Conservation (phyloP, 371 early-diverging fungal species). For the Mortierella sp. region DNA sequence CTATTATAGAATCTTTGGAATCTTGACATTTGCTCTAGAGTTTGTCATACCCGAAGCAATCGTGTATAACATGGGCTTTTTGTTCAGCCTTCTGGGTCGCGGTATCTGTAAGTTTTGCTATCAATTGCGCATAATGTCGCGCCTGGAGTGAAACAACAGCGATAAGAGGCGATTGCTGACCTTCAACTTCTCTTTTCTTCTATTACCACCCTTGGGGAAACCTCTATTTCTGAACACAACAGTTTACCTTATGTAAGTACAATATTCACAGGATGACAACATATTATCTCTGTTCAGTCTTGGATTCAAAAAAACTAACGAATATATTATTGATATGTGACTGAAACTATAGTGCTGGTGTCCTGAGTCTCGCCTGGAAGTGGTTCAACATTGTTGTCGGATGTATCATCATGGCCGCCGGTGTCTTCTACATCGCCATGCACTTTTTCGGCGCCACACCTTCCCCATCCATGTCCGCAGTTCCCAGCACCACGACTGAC, state of each 20-base stretch:
- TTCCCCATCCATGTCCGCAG: conserved; percentile 52
- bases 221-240: too few species aligned
- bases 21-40: conserved; percentile 44
- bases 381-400: conserved; percentile 55
- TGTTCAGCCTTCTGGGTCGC: conserved; percentile 54
- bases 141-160: too few species aligned
- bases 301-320: too few species aligned
- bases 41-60: conserved; percentile 39
- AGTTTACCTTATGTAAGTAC: conserved; percentile 40
- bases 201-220: not conserved
- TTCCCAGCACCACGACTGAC: conserved; percentile 40
- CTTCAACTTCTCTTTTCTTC: not conserved
- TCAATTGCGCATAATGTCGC: too few species aligned
- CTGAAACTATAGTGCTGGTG: conserved; percentile 13
- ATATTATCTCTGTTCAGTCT: not conserved
- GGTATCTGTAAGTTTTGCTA: too few species aligned
- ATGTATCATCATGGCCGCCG: conserved; percentile 37
- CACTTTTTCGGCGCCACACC: conserved; percentile 55
- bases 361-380: conserved; percentile 29
- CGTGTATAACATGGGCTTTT: conserved; percentile 49
- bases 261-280: too few species aligned
- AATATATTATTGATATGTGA: not conserved
- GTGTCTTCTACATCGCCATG: conserved; percentile 50
- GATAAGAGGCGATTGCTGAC: too few species aligned
- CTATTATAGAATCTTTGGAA: too few species aligned